These are phyloP conservation scores for Exidia glandulosa DNA, from an alignment of 768 basidiomycete species.

Conservation along the genomic window DNA sequence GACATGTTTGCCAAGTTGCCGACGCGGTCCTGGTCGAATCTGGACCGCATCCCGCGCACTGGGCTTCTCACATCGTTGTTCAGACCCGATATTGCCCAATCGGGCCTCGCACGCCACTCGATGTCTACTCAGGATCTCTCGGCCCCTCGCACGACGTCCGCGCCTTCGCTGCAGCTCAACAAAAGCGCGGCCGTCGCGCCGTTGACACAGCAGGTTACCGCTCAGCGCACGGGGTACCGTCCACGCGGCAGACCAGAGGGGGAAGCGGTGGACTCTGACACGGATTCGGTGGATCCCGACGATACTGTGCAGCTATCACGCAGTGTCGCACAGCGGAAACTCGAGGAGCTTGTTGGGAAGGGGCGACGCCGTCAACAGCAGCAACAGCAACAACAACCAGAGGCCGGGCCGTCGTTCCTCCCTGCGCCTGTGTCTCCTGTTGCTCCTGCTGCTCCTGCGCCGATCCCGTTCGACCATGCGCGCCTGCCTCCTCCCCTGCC, in stretches of 20 bases:
- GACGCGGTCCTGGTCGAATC: conserved; percentile 46
- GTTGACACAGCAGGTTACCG: conserved; percentile 39
- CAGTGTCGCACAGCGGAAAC: conserved; percentile 11
- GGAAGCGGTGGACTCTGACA: conserved; percentile 12
- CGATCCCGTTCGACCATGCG: conserved; percentile 59
- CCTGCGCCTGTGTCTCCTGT: background rate
- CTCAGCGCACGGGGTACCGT: conserved; percentile 14
- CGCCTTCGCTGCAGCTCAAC: conserved; percentile 29
- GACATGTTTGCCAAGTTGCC: conserved; percentile 66
- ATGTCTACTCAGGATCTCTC: background rate
- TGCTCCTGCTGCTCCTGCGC: conserved; percentile 25
- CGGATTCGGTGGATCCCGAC: conserved; percentile 11
- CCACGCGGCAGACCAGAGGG: conserved; percentile 6
- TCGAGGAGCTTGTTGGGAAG: conserved; percentile 10
- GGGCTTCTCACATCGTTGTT: conserved; percentile 59
- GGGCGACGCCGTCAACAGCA: background rate
- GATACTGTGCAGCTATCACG: conserved; percentile 8
- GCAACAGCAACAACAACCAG: background rate
- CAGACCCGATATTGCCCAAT: conserved; percentile 55
- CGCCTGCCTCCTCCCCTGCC: conserved; percentile 54
- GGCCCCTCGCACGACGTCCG: conserved; percentile 10
- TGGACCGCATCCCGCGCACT: conserved; percentile 28
- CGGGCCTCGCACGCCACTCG: background rate
- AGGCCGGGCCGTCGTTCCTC: background rate
- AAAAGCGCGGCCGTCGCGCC: conserved; percentile 54